Evolutionary conservation across 768 basidiomycete species (phyloP), one percentile per base, ranked within the genome.

Genomic region (Scleroderma citrinum): DNA sequence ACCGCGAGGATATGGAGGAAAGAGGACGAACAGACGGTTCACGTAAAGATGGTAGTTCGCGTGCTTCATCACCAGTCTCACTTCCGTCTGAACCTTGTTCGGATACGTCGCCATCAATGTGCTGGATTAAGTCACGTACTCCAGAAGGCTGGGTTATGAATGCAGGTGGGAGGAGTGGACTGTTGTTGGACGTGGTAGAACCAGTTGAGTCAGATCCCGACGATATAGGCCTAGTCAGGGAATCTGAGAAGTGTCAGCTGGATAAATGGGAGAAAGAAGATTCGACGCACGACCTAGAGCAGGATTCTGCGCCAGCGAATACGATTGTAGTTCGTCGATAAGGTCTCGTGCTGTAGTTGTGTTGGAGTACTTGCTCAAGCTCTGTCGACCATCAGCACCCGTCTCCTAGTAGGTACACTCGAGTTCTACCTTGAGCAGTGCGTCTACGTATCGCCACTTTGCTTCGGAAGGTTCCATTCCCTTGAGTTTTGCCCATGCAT

Each of bases 401-500:
- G 12, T 36, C 26, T n/a, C 35, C 44, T 35, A 23, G 30, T 32
- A 14, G 46, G 47, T 32, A 19, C 16, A 23, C 16, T 19, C 34
- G 38, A 38, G 12, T 13, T 68, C 24, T 54, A 87, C 93, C 76
- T 88, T 89, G 35, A 94, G 66, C 38, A 97, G 65, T 10, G 90
- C 86, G 47, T 92, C 88, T 2, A 95, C 91, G 68, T 97, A 97
- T 16, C 85, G 66, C 77, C 83, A 84, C 68, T 92, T 94, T 2
- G 94, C 92, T 60, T 94, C 87, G 46, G 76, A 76, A 20, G 77
- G 63, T 53, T 85, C 81, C 35, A 93, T 62, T 54, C 92, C 91
- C 56, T 83, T 86, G 62, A 94, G 91, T 64, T 93, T 95, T 41
- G 87, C 85, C 94, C 94, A 97, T 38, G 89, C 89, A 71, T 94